These are phyloP conservation scores for Cutaneotrichosporon arboriforme DNA, from an alignment of 1,284 basidiomycete genomes.

Conservation along the genomic window DNA sequence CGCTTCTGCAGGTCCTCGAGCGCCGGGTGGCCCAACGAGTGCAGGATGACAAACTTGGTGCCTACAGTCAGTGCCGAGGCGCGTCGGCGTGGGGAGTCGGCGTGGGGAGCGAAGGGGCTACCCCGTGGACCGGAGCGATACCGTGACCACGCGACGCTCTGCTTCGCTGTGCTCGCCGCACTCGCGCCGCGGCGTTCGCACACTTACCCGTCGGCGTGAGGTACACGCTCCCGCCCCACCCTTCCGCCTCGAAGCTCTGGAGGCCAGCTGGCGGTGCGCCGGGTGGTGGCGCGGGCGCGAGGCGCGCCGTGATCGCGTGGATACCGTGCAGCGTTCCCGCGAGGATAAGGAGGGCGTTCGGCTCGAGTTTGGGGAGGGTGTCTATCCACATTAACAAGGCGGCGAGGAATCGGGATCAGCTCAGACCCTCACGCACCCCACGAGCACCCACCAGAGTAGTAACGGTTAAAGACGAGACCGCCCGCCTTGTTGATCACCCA, in stretches of 20 bases:
- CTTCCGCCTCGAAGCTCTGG: slow-evolving; percentile 89
- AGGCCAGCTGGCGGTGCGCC: slow-evolving; percentile 78
- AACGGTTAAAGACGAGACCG: slow-evolving; percentile 88
- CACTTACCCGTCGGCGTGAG: slow-evolving; percentile 87
- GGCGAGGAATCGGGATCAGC: not conserved
- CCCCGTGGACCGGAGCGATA: too few species aligned
- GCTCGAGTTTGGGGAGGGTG: slow-evolving; percentile 74
- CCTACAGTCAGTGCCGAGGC: slow-evolving; percentile 56
- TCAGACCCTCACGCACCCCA: too few species aligned
- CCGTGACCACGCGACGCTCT: too few species aligned
- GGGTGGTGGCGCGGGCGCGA: slow-evolving; percentile 73
- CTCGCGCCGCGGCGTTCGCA: not conserved
- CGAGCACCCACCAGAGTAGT: slow-evolving; percentile 65
- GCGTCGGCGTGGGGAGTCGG: too few species aligned
- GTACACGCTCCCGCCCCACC: slow-evolving; percentile 52
- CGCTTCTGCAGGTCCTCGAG: slow-evolving; percentile 69
- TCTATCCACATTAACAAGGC: too few species aligned
- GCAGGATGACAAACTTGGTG: slow-evolving; percentile 92
- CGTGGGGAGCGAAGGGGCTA: too few species aligned
- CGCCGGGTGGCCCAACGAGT: slow-evolving; percentile 56
- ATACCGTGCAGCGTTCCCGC: slow-evolving; percentile 97
- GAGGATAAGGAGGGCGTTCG: slow-evolving; percentile 96
- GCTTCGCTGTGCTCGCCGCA: too few species aligned
- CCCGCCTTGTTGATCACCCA: slow-evolving; percentile 98
- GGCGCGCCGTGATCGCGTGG: slow-evolving; percentile 89